These are phyloP conservation scores for Platanthera zijinensis DNA, from an alignment of 106 monocot genomes.

Conservation along the genomic window DNA sequence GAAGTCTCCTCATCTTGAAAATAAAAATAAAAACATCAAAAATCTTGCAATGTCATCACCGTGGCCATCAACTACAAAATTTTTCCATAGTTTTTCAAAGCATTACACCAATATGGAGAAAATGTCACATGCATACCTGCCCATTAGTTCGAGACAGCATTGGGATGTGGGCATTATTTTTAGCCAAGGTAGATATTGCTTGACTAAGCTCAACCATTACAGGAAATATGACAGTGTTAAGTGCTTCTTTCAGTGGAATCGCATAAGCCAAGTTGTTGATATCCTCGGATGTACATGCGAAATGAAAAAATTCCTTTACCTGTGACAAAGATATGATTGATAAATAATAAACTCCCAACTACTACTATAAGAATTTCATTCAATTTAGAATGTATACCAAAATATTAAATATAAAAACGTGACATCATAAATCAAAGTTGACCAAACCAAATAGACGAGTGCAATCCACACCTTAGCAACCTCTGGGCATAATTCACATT, in stretches of 20 bases:
- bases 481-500: conserved; percentile 59
- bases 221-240: conserved; percentile 69
- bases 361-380: background rate
- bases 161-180: conserved; percentile 56
- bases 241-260: conserved; percentile 67
- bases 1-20: too few relatives aligned
- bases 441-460: background rate
- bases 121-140: conserved; percentile 48
- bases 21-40: background rate
- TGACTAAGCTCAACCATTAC: conserved; percentile 64
- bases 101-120: background rate
- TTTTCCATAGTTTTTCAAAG: background rate
- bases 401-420: background rate
- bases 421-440: too few relatives aligned
- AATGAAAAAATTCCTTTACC: conserved; percentile 98
- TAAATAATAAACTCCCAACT: background rate
- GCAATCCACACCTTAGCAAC: conserved; percentile 48
- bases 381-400: background rate
- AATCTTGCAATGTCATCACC: background rate
- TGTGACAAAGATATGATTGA: conserved; percentile 21
- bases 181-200: conserved; percentile 60
- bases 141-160: conserved; percentile 98
- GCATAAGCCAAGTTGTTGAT: conserved; percentile 96
- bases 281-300: conserved; percentile 97
- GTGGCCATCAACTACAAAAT: background rate